phyloP scores from a whole-genome alignment of 176 grass and related monocot genomes.

The Triticum turgidum region DNA sequence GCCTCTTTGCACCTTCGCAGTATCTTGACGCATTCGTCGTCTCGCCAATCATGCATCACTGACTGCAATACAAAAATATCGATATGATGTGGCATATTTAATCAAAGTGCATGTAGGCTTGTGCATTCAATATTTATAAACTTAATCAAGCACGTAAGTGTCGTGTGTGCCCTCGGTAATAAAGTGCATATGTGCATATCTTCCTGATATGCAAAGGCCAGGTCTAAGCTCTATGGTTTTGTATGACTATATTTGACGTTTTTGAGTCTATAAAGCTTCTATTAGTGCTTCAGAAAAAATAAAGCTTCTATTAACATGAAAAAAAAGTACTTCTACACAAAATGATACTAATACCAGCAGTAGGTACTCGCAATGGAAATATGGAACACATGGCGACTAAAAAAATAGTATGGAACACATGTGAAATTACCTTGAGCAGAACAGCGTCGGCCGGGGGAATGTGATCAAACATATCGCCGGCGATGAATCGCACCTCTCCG shows the following conservation, averaged over 20 bases:
- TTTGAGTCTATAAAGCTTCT: too few relatives aligned
- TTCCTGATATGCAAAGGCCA: too few relatives aligned
- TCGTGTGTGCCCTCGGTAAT: too few relatives aligned
- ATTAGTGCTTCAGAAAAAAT: too few relatives aligned
- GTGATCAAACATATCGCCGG: slow-evolving; percentile 8
- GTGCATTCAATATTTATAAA: neutral
- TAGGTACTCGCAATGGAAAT: too few relatives aligned
- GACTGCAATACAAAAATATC: neutral
- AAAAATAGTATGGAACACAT: neutral
- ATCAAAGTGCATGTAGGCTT: neutral
- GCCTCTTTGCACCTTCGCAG: slow-evolving; percentile 40
- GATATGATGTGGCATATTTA: neutral
- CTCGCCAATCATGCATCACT: slow-evolving; percentile 45
- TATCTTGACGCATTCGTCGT: slow-evolving; percentile 44
- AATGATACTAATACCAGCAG: too few relatives aligned
- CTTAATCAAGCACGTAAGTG: neutral
- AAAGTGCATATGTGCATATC: too few relatives aligned
- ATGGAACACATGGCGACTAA: too few relatives aligned
- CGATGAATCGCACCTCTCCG: slow-evolving; percentile 31
- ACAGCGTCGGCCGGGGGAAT: slow-evolving; percentile 4
- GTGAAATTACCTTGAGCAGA: neutral
- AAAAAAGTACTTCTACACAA: too few relatives aligned
- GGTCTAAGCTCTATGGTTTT: too few relatives aligned
- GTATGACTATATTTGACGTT: too few relatives aligned
- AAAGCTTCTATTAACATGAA: too few relatives aligned